Base-by-base conservation (phyloP, 2,329 filamentous ascomycete genomes). In the Cordyceps pruinosa region DNA sequence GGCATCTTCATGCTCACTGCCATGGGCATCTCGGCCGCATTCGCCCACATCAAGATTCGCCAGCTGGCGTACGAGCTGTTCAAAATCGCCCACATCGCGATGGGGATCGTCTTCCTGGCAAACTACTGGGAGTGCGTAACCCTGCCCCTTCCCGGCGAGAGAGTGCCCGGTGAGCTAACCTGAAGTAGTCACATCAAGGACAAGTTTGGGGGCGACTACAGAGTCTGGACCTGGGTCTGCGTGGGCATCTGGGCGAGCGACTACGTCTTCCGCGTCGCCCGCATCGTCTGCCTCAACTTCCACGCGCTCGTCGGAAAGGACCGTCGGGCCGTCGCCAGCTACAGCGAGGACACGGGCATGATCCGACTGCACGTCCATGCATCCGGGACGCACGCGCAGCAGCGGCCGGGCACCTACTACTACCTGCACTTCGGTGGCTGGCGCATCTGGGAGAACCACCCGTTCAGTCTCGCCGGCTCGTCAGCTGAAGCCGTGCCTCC, bases 161-260 rank as follows among this genome's bases (percentile, higher is more conserved):
- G 23, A 41, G 15, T 12, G n/a, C 9, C 7, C 35, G 23, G 21
- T 41, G 30, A 50, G 25, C 42, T 60, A 44, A 60, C 47, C 17
- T 15, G 3, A 12, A 8, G 9, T 41, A 64, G 62, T 7, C 62
- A 64, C 50, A 49, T 62, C 46, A 56, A 62, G 35, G 42, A 34
- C 5, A 45, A 60, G 39, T 64, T 63, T 51, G 45, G 26, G 26
- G 62, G 62, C 25, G 42, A 52, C 6, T 63, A 63, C n/a, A 45
- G 39, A 12, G 56, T 62, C n/a, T 64, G 62, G 62, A 54, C 52
- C 42, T 80, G 74, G 70, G 68, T 73, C 2, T 75, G 73, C 44
- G 66, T 73, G 15, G 64, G 65, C 8, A 66, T 79, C 37, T 80
- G 77, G 77, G 52, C 66, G 15, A 64, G 72, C 5, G 78, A 80